phyloP scores from a whole-genome alignment of 306 rosid genomes.

The Inga oerstediana region DNA sequence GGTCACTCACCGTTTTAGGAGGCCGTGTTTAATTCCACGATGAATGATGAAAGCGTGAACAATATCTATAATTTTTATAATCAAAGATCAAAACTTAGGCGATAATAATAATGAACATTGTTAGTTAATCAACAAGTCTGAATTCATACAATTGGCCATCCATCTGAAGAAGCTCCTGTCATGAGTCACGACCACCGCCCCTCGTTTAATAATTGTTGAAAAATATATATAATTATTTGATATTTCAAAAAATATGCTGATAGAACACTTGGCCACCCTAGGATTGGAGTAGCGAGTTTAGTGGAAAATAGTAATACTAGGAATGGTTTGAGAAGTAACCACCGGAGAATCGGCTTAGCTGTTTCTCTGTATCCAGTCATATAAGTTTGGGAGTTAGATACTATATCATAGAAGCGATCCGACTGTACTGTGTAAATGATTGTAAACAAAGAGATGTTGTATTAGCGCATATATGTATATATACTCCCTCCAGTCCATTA shows the following conservation, averaged over 20 bases:
- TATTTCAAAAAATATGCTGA: neutral
- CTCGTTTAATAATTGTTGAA: constrained; percentile 9
- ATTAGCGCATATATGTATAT: too few relatives aligned
- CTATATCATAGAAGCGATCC: neutral
- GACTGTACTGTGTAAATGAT: neutral
- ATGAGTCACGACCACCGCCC: constrained; percentile 23
- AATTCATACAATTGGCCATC: neutral
- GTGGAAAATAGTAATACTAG: neutral
- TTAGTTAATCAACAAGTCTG: neutral
- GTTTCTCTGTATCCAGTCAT: neutral
- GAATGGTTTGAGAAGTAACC: constrained; percentile 6
- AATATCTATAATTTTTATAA: neutral
- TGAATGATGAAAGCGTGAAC: neutral
- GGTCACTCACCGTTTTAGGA: neutral
- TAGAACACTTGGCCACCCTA: constrained; percentile 34
- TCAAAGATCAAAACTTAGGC: neutral
- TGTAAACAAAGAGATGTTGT: neutral
- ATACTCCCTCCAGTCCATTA: too few relatives aligned
- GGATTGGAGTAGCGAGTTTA: neutral
- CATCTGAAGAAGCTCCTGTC: neutral
- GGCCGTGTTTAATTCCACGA: neutral
- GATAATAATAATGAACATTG: neutral
- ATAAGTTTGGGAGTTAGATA: neutral
- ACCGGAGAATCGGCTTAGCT: neutral
- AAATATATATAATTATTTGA: neutral